Evolutionary conservation across 2,329 filamentous ascomycete genomes (phyloP).

Genomic region (Fusarium sp.): DNA sequence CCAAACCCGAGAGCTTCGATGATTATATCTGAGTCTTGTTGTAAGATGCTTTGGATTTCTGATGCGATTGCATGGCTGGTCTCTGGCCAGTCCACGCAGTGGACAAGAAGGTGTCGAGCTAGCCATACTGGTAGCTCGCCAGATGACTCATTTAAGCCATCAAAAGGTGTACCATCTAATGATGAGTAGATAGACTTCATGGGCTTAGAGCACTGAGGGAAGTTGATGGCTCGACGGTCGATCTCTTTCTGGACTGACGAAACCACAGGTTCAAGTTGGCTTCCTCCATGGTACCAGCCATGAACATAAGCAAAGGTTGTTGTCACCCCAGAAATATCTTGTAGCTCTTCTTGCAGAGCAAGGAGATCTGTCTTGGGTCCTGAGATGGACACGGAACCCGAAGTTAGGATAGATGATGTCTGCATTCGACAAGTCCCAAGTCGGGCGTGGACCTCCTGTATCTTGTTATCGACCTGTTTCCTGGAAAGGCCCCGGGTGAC

Average conservation of each 20-base stretch:
- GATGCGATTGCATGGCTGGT: background rate
- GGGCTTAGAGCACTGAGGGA: background rate
- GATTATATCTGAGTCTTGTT: too few species aligned
- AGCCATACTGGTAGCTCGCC: background rate
- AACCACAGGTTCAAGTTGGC: background rate
- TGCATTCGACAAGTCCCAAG: background rate
- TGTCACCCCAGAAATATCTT: background rate
- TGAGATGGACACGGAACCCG: conserved; percentile 3
- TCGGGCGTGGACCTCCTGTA: background rate
- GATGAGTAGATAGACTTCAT: conserved; percentile 7
- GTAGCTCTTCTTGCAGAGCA: background rate
- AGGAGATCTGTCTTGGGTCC: background rate
- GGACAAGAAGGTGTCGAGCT: background rate
- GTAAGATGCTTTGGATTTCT: background rate
- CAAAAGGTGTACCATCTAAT: background rate
- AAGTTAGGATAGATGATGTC: background rate
- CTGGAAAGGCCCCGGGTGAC: background rate
- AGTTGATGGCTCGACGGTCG: background rate
- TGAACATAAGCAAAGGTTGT: conserved; percentile 12
- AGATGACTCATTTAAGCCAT: background rate
- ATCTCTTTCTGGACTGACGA: background rate
- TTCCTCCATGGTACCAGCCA: conserved; percentile 14
- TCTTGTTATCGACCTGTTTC: background rate
- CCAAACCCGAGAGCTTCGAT: background rate
- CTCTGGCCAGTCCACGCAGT: background rate